Evolutionary conservation across 2,329 filamentous ascomycete genomes (phyloP), one percentile per base, ranked within the genome.

Genomic region (Penicillium sclerotiorum): DNA sequence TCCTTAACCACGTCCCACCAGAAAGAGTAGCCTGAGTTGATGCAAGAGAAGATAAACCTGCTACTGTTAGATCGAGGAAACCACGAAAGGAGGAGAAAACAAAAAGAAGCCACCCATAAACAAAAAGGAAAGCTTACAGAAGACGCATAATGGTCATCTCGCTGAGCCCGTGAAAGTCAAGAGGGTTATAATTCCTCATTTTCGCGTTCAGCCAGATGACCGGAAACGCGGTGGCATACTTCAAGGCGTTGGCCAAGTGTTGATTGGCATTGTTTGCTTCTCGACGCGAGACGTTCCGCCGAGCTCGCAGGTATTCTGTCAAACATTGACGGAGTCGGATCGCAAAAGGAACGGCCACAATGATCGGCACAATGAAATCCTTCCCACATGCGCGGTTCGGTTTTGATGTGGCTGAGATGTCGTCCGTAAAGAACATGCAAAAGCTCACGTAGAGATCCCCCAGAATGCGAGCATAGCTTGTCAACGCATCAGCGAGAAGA

Each of bases 1-100:
- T 99, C 94, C 75, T 92, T 94, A 47, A 90, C 81, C 23, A 97
- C 85, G 64, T 99, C 94, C 94, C 94, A 99, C 78, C 94, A 99
- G 76, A 97, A 97, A n/a, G 88, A 91, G 74, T 96, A 99, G 37
- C 88, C 77, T 12, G 90, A 95, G 71, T 99, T 96, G 62, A 94
- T 66, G 27, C 90, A 76, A 23, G 90, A 88, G 36, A 87, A 87
- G 28, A 81, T 72, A 23, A 95, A 76, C 86, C 90, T 94, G 40
- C 15, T 12, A 11, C 21, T 20, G 28, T 33, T 39, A 39, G 36
- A 21, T n/a, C 9, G 27, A 32, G 7, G 11, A 17, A 4, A 32
- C 12, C 11, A 12, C 28, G 11, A 12, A 6, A 32, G 28, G 5
- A 5, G 4, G 33, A 9, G 6, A 17, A 8, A 18, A 18, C 21